phyloP scores from a whole-genome alignment of 140 eudicot genomes.

The Senecio squalidus region DNA sequence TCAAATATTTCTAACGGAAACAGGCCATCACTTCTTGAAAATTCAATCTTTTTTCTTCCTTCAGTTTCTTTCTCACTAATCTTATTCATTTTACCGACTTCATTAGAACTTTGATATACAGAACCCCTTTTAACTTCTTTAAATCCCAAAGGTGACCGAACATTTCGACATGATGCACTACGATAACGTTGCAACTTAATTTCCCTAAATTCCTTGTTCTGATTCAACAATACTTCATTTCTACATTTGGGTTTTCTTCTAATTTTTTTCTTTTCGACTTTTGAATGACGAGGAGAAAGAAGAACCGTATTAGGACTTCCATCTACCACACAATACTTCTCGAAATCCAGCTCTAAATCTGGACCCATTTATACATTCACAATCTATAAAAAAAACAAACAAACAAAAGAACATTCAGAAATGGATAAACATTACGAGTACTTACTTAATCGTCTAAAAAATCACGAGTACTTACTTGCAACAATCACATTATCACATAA shows the following conservation, averaged over 20 bases:
- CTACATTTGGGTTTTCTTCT: conserved; percentile 34
- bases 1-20: conserved; percentile 61
- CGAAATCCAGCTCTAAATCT: conserved; percentile 81
- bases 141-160: conserved; percentile 30
- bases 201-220: conserved; percentile 41
- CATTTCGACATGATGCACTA: conserved; percentile 72
- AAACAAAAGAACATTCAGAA: conserved; percentile 6
- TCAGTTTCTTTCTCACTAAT: conserved; percentile 22
- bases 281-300: conserved; percentile 44
- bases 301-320: conserved; percentile 89
- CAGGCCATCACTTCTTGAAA: conserved; percentile 41
- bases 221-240: conserved; percentile 27
- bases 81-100: conserved; percentile 27
- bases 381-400: conserved; percentile 25
- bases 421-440: no score
- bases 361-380: conserved; percentile 38
- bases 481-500: background rate
- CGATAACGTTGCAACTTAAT: conserved; percentile 55
- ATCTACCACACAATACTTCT: conserved; percentile 80
- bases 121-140: conserved; percentile 64
- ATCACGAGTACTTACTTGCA: background rate
- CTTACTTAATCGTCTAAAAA: background rate
- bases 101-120: conserved; percentile 65
- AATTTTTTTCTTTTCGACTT: conserved; percentile 36
- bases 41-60: conserved; percentile 72